These are phyloP conservation scores for Nothopassalora personata DNA, from an alignment of 2,329 filamentous ascomycete species.

Conservation along the genomic window DNA sequence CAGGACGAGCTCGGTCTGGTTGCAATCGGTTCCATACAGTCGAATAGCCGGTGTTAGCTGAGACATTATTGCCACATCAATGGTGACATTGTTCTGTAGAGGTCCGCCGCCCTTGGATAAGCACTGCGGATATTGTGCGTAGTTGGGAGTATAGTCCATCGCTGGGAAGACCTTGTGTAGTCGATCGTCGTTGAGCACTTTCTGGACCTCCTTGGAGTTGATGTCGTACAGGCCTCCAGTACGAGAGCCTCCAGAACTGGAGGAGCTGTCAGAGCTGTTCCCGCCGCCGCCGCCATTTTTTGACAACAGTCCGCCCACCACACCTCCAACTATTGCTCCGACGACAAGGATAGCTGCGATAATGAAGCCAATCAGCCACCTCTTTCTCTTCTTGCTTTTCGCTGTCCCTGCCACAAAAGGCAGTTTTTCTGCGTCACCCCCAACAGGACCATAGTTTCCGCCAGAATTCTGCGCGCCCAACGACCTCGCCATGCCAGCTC, in stretches of 20 bases:
- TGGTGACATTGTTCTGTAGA: slow-evolving; percentile 89
- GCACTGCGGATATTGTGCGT: slow-evolving; percentile 85
- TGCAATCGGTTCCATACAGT: slow-evolving; percentile 93
- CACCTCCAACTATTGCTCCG: slow-evolving; percentile 66
- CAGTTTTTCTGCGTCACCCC: slow-evolving; percentile 54
- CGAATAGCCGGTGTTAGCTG: slow-evolving; percentile 84
- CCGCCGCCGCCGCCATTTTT: slow-evolving; percentile 30
- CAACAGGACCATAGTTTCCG: slow-evolving; percentile 52
- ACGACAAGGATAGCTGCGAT: slow-evolving; percentile 61
- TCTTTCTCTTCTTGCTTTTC: slow-evolving; percentile 59
- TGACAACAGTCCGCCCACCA: slow-evolving; percentile 66
- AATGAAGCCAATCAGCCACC: slow-evolving; percentile 60
- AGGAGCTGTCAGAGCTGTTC: slow-evolving; percentile 2
- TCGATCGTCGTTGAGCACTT: slow-evolving; percentile 70
- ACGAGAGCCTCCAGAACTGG: slow-evolving; percentile 1
- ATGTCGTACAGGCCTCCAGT: slow-evolving; percentile 56
- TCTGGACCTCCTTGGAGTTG: slow-evolving; percentile 73
- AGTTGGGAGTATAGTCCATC: slow-evolving; percentile 90
- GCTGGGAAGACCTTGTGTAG: slow-evolving; percentile 92
- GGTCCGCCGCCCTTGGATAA: slow-evolving; percentile 59
- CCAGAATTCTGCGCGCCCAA: slow-evolving; percentile 32
- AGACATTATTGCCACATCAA: slow-evolving; percentile 82
- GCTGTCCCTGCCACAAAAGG: slow-evolving; percentile 59
- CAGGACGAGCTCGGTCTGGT: slow-evolving; percentile 90
- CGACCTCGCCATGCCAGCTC: slow-evolving; percentile 36